Evolutionary conservation across 306 rosid species (phyloP).

Genomic region (Prosopis cineraria): DNA sequence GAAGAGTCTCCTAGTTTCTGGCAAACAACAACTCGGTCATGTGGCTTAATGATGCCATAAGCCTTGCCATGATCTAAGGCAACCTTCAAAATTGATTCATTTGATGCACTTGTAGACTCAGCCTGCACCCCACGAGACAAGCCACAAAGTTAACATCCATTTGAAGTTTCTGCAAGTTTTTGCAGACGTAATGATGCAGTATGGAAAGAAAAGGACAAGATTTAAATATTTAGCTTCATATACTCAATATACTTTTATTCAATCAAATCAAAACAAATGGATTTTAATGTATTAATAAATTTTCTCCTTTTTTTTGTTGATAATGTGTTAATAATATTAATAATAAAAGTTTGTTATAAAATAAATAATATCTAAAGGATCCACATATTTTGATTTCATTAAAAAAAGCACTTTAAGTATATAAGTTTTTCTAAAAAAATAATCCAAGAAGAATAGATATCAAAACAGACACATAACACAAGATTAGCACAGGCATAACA

Average conservation of each 20-base stretch:
- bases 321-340: too few relatives aligned
- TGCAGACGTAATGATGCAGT: neutral
- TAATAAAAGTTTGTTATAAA: too few relatives aligned
- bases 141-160: neutral
- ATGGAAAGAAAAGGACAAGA: neutral
- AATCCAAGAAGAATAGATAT: neutral
- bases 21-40: constrained; percentile 87
- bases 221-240: too few relatives aligned
- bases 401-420: too few relatives aligned
- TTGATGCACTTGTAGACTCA: constrained; percentile 70
- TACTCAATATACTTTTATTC: too few relatives aligned
- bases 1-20: constrained; percentile 92
- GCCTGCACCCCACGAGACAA: constrained; percentile 55
- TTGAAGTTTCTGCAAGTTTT: neutral
- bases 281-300: too few relatives aligned
- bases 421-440: too few relatives aligned
- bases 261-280: too few relatives aligned
- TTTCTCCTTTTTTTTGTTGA: too few relatives aligned
- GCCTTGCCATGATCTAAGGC: constrained; percentile 88
- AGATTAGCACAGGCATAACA: neutral
- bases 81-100: constrained; percentile 85
- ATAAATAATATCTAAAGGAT: too few relatives aligned
- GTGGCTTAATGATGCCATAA: constrained; percentile 71
- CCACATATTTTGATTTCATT: too few relatives aligned
- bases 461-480: neutral